phyloP scores from a whole-genome alignment of 1,139 yeast species.

The Diutina sp. region DNA sequence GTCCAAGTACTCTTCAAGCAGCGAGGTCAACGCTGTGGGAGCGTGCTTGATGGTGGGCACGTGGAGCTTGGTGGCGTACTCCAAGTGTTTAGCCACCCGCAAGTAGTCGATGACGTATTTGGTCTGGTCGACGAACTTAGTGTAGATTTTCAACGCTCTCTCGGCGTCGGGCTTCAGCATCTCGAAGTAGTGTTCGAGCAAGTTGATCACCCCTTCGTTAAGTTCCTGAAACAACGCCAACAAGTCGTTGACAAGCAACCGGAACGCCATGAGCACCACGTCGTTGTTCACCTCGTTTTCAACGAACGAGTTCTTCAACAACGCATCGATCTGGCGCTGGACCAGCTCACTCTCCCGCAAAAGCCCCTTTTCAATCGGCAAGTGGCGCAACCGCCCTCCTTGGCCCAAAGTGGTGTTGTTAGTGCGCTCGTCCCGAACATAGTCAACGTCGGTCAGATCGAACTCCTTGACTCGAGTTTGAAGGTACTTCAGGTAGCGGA shows the following conservation, averaged over 20 bases:
- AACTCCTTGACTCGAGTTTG: conserved; percentile 58
- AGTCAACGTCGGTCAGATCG: conserved; percentile 54
- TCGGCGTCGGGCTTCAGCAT: conserved; percentile 80
- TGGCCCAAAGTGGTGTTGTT: conserved; percentile 28
- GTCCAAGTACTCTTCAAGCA: conserved; percentile 77
- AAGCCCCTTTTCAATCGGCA: conserved; percentile 69
- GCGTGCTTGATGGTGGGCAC: conserved; percentile 97
- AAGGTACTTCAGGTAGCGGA: conserved; percentile 63
- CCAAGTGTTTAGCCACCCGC: conserved; percentile 80
- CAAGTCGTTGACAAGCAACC: conserved; percentile 78
- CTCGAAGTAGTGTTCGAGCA: conserved; percentile 89
- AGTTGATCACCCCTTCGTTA: conserved; percentile 89
- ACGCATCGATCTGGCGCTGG: conserved; percentile 64
- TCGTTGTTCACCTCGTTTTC: conserved; percentile 76
- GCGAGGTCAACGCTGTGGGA: conserved; percentile 81
- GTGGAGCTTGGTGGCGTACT: conserved; percentile 74
- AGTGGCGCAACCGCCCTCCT: conserved; percentile 54
- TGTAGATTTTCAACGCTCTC: conserved; percentile 73
- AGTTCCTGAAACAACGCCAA: conserved; percentile 75
- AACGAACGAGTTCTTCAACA: conserved; percentile 61
- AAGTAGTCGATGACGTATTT: conserved; percentile 78
- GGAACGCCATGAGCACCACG: conserved; percentile 68
- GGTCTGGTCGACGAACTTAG: conserved; percentile 75
- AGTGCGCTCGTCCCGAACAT: conserved; percentile 57
- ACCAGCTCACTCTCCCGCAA: conserved; percentile 79